phyloP scores from a whole-genome alignment of 148 eudicot genomes.

The Chenopodium berlandieri region DNA sequence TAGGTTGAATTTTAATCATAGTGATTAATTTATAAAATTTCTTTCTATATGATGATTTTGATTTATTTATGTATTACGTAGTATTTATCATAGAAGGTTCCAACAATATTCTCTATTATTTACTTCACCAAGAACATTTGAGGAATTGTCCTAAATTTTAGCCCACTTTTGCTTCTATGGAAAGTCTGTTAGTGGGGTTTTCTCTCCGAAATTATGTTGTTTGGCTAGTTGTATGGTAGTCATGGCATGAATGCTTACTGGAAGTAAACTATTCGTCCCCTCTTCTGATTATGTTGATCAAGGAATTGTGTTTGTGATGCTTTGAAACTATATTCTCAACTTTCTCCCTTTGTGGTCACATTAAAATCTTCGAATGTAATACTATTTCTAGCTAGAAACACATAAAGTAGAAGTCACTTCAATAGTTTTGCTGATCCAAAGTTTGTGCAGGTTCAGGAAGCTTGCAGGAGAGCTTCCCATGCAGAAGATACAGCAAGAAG shows the following conservation, averaged over 20 bases:
- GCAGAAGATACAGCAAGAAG: slow-evolving; percentile 37
- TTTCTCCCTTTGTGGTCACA: neutral
- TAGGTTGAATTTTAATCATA: neutral
- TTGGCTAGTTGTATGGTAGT: neutral
- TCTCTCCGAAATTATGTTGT: neutral
- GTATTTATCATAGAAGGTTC: neutral
- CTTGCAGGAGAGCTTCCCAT: slow-evolving; percentile 41
- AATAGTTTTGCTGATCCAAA: neutral
- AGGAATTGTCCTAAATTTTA: neutral
- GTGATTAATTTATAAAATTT: neutral
- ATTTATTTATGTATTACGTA: neutral
- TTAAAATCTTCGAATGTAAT: neutral
- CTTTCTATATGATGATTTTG: neutral
- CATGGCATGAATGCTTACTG: neutral
- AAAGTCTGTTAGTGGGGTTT: neutral
- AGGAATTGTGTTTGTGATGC: neutral
- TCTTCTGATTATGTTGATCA: neutral
- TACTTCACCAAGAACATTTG: neutral
- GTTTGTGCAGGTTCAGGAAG: slow-evolving; percentile 43
- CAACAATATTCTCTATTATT: neutral
- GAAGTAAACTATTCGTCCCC: neutral
- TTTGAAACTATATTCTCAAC: too few species aligned
- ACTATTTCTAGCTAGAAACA: neutral
- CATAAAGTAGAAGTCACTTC: neutral
- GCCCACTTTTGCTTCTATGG: neutral